Evolutionary conservation across 345 rosid species (phyloP), one percentile per base, ranked within the genome.

Genomic region (Rubroshorea leprosula): DNA sequence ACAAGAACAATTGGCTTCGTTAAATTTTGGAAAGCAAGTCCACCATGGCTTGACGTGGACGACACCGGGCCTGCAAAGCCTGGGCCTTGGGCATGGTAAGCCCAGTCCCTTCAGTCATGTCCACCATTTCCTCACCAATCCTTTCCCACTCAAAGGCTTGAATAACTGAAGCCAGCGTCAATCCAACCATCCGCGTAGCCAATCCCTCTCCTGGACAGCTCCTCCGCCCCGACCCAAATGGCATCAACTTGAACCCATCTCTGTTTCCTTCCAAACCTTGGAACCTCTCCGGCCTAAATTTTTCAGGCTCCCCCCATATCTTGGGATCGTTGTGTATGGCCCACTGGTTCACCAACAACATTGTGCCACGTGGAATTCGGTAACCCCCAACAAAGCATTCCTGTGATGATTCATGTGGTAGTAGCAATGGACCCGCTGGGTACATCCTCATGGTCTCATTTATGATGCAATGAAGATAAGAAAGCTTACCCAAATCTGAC

Each of bases 371-470:
- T 1, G 78, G 80, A 0, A 83, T 56, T 4, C 52, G 49, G 45
- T 39, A 80, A 1, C 89, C 83, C 4, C 78, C 75, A 11, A 78
- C 27, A 1, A 27, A 72, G 20, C 78, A 73, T 5, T 77, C 78
- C 3, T 71, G 48, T 13, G 78, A 73, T 1, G 81, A 48, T 64
- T 76, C 74, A 18, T 69, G 80, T 13, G 83, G 83, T 10, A n/a
- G n/a, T n/a, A 74, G 18, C 6, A 86, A 24, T 1, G 95, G 88
- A 0, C 51, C 74, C 0, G 65, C 60, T 1, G 82, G 87, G 16
- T 50, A 66, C 70, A 85, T 35, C n/a, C 87, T 43, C 16, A 83
- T 24, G 0, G 89, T 77, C 57, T 89, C 90, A 1, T 68, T 76
- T 6, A 85, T 76, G 18, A 85, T 64, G 62, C 80, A 61, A 0